Conservation (phyloP, 2,329 filamentous ascomycete species). For the Echinosphaeria canescens region DNA sequence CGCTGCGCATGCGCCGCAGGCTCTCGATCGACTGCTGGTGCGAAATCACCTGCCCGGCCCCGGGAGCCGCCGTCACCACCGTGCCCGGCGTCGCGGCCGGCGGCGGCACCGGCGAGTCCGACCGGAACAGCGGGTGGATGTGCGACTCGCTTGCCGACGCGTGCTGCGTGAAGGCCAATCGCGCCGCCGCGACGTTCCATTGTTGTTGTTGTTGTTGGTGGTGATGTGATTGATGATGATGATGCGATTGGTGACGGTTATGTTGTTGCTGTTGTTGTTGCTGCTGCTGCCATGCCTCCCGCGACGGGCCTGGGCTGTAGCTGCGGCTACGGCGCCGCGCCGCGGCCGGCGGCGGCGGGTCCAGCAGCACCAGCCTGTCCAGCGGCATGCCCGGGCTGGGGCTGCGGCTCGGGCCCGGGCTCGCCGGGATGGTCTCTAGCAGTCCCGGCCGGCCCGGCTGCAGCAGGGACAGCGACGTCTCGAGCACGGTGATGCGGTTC, state of each 20-base stretch:
- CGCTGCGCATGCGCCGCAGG: constrained; percentile 30
- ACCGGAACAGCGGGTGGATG: constrained; percentile 60
- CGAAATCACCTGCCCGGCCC: constrained; percentile 41
- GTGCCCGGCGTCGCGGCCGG: constrained; percentile 47
- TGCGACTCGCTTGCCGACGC: constrained; percentile 33
- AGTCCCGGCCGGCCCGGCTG: too few relatives aligned
- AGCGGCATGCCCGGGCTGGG: constrained; percentile 37
- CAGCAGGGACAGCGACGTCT: constrained; percentile 26
- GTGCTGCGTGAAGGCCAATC: constrained; percentile 12
- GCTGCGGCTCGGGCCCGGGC: constrained; percentile 39
- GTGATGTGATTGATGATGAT: too few relatives aligned
- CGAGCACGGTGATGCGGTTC: constrained; percentile 33
- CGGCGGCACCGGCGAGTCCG: constrained; percentile 46
- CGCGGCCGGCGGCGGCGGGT: constrained; percentile 25
- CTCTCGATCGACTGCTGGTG: constrained; percentile 27
- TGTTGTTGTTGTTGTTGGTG: too few relatives aligned
- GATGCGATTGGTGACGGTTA: too few relatives aligned
- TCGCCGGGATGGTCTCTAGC: constrained; percentile 55
- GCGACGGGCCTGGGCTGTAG: constrained; percentile 20
- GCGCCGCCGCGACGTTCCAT: too few relatives aligned
- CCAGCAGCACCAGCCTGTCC: too few relatives aligned
- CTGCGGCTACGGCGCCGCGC: constrained; percentile 23
- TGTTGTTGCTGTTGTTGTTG: too few relatives aligned
- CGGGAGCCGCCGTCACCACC: constrained; percentile 46
- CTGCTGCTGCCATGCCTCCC: constrained; percentile 10